Percentiles rank a stretch among this genome's conserved stretches.
Evolutionary conservation across 2,329 filamentous ascomycete species (phyloP).

Genomic region (Lasiodiplodia citricola): DNA sequence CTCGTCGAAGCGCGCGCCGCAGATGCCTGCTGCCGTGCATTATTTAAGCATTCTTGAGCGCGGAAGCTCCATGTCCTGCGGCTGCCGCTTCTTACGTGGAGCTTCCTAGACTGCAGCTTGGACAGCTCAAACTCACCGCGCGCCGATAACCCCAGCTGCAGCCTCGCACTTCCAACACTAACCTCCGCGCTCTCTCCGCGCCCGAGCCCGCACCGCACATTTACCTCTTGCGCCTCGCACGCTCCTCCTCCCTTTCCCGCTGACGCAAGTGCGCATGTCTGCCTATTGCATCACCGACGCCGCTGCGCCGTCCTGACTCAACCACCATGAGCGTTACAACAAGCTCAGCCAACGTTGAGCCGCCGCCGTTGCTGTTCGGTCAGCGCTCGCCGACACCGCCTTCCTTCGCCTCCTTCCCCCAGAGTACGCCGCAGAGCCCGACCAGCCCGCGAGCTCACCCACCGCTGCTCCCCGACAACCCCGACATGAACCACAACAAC

Average conservation of each 20-base stretch:
- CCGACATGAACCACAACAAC: slow-evolving; percentile 44
- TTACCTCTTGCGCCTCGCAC: slow-evolving; percentile 1
- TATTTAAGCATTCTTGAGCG: slow-evolving; percentile 19
- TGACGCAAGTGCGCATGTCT: slow-evolving; percentile 5
- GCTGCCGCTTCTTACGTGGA: slow-evolving; percentile 19
- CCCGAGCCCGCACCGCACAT: not conserved
- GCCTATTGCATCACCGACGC: slow-evolving; percentile 2
- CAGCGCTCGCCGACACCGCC: slow-evolving; percentile 40
- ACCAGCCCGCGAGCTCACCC: slow-evolving; percentile 22
- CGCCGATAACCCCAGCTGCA: slow-evolving; percentile 19
- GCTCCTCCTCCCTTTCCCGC: not conserved
- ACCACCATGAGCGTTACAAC: slow-evolving; percentile 46
- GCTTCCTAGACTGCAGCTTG: slow-evolving; percentile 15
- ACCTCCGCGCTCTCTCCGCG: not conserved
- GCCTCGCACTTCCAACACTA: slow-evolving; percentile 7
- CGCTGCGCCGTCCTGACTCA: slow-evolving; percentile 10
- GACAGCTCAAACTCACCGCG: slow-evolving; percentile 13
- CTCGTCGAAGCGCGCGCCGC: not conserved
- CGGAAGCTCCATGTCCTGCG: not conserved
- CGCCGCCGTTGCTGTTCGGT: slow-evolving; percentile 44
- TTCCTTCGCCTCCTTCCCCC: slow-evolving; percentile 40
- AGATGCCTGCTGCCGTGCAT: slow-evolving; percentile 13
- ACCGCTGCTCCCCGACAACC: slow-evolving; percentile 35
- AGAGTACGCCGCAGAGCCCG: slow-evolving; percentile 28
- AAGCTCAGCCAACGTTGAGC: slow-evolving; percentile 39